Percentiles rank a stretch among this genome's conserved stretches.
phyloP scores from a whole-genome alignment of 164 flowering plant genomes.

The Akebia trifoliata region DNA sequence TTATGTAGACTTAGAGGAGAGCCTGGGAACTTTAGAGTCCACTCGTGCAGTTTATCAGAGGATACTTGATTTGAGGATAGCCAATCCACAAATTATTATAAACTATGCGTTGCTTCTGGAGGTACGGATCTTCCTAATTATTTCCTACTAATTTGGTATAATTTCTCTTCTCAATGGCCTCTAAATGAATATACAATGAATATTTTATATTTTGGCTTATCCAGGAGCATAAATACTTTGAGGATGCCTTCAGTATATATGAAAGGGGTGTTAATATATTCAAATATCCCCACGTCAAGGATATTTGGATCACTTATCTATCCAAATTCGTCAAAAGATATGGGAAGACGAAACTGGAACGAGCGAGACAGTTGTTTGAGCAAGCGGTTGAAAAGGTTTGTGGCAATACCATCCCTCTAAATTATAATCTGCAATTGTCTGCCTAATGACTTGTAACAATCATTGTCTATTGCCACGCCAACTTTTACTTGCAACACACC shows the following conservation, averaged over 20 bases:
- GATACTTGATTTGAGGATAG: conserved; percentile 82
- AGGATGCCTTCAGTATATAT: conserved; percentile 92
- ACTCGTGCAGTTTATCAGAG: conserved; percentile 85
- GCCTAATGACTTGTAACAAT: not conserved
- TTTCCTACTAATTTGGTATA: not conserved
- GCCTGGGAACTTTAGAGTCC: conserved; percentile 75
- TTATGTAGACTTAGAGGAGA: conserved; percentile 89
- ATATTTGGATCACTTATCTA: conserved; percentile 91
- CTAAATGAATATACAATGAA: not conserved
- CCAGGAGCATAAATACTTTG: conserved; percentile 88
- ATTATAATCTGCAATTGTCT: not conserved
- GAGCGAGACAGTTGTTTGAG: conserved; percentile 90
- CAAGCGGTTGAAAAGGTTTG: conserved; percentile 85
- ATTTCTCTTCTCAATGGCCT: not conserved
- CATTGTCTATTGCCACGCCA: no score
- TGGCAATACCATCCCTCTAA: not conserved
- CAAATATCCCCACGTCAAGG: conserved; percentile 96
- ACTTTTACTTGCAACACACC: no score
- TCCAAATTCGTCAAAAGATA: conserved; percentile 93
- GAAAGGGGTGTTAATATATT: conserved; percentile 96
- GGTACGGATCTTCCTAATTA: conserved; percentile 32
- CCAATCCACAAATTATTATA: conserved; percentile 93
- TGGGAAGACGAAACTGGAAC: conserved; percentile 75
- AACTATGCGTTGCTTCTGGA: conserved; percentile 87
- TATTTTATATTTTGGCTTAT: conserved; percentile 18